Conservation (phyloP, 129 eudicot species). For the Sambucus nigra region DNA sequence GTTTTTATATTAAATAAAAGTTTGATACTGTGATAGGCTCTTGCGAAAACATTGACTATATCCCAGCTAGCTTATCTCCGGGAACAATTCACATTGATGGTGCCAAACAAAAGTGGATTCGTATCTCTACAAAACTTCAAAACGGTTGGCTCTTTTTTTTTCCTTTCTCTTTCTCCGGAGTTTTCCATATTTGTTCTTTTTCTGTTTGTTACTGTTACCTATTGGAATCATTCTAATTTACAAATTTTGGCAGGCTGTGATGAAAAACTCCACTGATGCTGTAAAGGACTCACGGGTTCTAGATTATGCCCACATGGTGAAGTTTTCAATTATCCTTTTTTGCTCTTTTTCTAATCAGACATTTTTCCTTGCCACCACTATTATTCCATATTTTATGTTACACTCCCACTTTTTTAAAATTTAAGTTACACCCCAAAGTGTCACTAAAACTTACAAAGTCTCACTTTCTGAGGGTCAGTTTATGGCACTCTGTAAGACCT, state of each 20-base stretch:
- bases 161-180: too few relatives aligned
- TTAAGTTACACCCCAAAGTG: too few relatives aligned
- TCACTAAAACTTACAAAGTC: too few relatives aligned
- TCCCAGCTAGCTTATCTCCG: conserved; percentile 85
- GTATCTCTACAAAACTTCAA: conserved; percentile 78
- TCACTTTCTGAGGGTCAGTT: too few relatives aligned
- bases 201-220: not conserved
- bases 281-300: conserved; percentile 92
- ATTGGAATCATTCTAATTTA: not conserved
- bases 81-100: conserved; percentile 69
- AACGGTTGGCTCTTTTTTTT: conserved; percentile 28
- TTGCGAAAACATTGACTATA: conserved; percentile 75
- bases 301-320: conserved; percentile 76
- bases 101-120: conserved; percentile 82
- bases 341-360: not conserved
- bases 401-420: too few relatives aligned
- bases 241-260: conserved; percentile 46
- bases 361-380: too few relatives aligned
- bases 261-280: conserved; percentile 73
- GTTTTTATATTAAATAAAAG: conserved; percentile 5
- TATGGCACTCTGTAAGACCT: too few relatives aligned
- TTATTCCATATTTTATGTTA: too few relatives aligned
- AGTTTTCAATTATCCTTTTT: conserved; percentile 8
- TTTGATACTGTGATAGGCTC: conserved; percentile 55
- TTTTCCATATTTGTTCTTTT: not conserved